phyloP scores from a whole-genome alignment of 2,329 filamentous ascomycete genomes.

The Colletotrichum cordylinicola region DNA sequence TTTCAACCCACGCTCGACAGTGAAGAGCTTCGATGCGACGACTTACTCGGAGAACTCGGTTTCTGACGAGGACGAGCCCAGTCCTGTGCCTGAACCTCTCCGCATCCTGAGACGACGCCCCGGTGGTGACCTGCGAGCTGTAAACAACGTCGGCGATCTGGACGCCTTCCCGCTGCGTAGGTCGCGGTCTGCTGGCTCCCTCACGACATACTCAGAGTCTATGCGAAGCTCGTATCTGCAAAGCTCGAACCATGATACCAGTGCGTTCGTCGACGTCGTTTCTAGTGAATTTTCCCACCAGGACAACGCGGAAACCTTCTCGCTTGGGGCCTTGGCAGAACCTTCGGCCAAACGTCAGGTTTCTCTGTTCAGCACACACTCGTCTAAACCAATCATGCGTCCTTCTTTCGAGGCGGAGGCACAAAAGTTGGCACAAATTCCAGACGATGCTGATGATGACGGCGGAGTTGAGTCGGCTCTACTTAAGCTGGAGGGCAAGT shows the following conservation, averaged over 20 bases:
- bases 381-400: conserved; percentile 67
- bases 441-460: conserved; percentile 79
- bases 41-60: conserved; percentile 59
- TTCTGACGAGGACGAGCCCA: conserved; percentile 48
- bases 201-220: conserved; percentile 67
- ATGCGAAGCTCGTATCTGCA: conserved; percentile 62
- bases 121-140: conserved; percentile 76
- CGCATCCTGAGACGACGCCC: conserved; percentile 74
- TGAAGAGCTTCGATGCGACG: conserved; percentile 67
- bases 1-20: conserved; percentile 52
- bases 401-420: conserved; percentile 90
- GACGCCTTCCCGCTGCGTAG: conserved; percentile 54
- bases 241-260: conserved; percentile 43
- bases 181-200: conserved; percentile 63
- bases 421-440: conserved; percentile 84
- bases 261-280: conserved; percentile 49
- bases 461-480: conserved; percentile 93
- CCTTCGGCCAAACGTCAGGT: conserved; percentile 46
- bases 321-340: conserved; percentile 63
- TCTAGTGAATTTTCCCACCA: conserved; percentile 45
- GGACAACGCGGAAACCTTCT: conserved; percentile 54
- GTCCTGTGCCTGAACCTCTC: conserved; percentile 54
- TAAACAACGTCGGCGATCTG: conserved; percentile 68
- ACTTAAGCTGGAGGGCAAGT: conserved; percentile 89
- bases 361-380: conserved; percentile 66